Evolutionary conservation across 805 yeast species (phyloP), one percentile per base, ranked within the genome.

Genomic region (Brettanomyces bruxellensis): DNA sequence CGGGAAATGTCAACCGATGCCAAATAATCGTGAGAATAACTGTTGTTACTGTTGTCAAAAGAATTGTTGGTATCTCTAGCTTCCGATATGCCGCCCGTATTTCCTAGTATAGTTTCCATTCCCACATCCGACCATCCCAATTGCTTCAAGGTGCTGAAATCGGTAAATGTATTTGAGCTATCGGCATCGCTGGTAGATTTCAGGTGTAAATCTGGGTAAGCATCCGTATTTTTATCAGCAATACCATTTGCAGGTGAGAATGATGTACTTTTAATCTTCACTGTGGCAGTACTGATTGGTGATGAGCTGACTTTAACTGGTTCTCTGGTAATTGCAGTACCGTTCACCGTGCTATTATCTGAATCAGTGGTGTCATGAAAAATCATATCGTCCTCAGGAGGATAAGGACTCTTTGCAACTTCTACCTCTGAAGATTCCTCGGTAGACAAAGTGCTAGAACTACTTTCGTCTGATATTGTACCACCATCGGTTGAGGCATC

Each of bases 1-100:
- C 9, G 3, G 11, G 32, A 28, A 28, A 28, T 28, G 11, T 28
- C 11, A 28, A 28, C 32, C 7, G 32, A 28, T 28, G 32, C 32
- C 11, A 28, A 28, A 28, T 28, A 28, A 28, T 28, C 32, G 3
- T 28, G 32, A 7, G 32, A 28, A 28, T 28, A 28, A 7, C 9
- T 28, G 32, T 28, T 28, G 11, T 28, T 9, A 28, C 3, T 28
- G 11, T 28, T 28, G 11, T 28, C 32, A 28, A 28, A 7, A 2
- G 32, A 28, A 28, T 28, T 28, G 32, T 28, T 11, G 57, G 30
- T 11, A 55, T 45, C 3, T n/a, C 54, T 53, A 5, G 56, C 62
- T 9, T 49, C 50, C 2, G 56, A 40, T 4, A 53, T 52, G 37
- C 51, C 54, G 34, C 40, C 46, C 18, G 52, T 45, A 38, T 58